Base-by-base conservation (phyloP, 768 basidiomycete genomes). In the Trametes maxima region DNA sequence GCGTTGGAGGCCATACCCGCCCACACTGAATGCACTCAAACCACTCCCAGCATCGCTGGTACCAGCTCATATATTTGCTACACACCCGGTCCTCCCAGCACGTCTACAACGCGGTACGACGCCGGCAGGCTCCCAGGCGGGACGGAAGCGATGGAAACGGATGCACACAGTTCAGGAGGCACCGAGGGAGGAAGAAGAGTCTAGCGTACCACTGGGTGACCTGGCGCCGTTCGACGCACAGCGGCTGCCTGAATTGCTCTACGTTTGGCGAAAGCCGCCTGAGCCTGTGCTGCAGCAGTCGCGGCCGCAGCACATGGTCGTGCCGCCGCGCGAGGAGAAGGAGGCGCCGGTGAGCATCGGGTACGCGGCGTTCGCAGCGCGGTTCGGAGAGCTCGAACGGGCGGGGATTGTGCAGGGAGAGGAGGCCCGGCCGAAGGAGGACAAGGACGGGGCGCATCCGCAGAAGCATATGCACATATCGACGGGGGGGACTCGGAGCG, bases 121-220 rank as follows among this genome's bases (percentile, higher is more conserved):
- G 13, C 46, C 58, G 13, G 37, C 48, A 1, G 17, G 25, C 12
- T 50, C 47, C 13, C 49, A 52, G 19, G 24, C 24, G 5, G 25
- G 40, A 6, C 39, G 19, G 22, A n/a, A 17, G 28, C 22, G 22
- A 21, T 52, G 51, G 51, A 52, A 52, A 21, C 51, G 51, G 36
- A 52, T 52, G 51, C 33, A 35, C 19, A 42, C 36, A n/a, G 37
- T 39, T 2, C 37, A 52, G 21, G 21, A 12, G 5, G 37, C 51
- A 1, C 37, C 50, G 50, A n/a, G 28, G 25, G 62, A 61, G 17
- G 54, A 52, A 12, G 57, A 65, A 65, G 11, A 49, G n/a, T 13
- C 57, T 54, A 2, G 12, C 64, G 64, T 71, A 14, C 37, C 54
- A 22, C 68, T 78, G 28, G 64, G 67, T 5, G 57, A 73, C 55